phyloP scores from a whole-genome alignment of 441 rosid species.

The Populus hybrid region DNA sequence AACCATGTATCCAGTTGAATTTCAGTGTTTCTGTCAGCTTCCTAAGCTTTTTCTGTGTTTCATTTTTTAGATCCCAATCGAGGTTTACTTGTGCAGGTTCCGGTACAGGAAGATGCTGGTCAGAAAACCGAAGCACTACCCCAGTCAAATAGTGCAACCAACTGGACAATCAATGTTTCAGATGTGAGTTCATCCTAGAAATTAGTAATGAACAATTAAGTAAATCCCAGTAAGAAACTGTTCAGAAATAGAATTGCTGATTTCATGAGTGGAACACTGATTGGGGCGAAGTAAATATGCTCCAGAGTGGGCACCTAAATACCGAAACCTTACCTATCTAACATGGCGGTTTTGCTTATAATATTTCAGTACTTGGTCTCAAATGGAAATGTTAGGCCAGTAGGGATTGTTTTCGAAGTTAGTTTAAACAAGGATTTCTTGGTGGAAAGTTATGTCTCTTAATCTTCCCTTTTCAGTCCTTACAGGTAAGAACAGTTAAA shows the following conservation, averaged over 20 bases:
- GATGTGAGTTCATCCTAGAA: constrained; percentile 34
- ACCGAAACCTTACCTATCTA: not conserved
- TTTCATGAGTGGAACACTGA: not conserved
- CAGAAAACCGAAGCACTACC: constrained; percentile 26
- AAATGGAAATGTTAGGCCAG: not conserved
- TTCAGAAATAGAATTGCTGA: not conserved
- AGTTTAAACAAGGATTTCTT: not conserved
- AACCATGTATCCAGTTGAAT: not conserved
- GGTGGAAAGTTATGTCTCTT: not conserved
- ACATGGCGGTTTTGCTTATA: not conserved
- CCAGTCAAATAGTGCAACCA: constrained; percentile 28
- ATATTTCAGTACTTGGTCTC: not conserved
- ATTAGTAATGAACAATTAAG: not conserved
- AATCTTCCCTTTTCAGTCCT: not conserved
- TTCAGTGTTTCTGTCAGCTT: not conserved
- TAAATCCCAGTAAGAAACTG: not conserved
- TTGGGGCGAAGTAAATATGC: not conserved
- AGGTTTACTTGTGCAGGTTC: constrained; percentile 22
- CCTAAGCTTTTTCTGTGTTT: not conserved
- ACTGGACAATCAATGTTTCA: constrained; percentile 36
- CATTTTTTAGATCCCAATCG: not conserved
- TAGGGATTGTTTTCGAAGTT: not conserved
- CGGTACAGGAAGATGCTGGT: constrained; percentile 22
- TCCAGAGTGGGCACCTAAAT: not conserved
- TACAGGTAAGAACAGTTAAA: constrained; percentile 61